Evolutionary conservation across 257 asterid species (phyloP), one percentile per base, ranked within the genome.

Genomic region (Ehretia macrophylla): DNA sequence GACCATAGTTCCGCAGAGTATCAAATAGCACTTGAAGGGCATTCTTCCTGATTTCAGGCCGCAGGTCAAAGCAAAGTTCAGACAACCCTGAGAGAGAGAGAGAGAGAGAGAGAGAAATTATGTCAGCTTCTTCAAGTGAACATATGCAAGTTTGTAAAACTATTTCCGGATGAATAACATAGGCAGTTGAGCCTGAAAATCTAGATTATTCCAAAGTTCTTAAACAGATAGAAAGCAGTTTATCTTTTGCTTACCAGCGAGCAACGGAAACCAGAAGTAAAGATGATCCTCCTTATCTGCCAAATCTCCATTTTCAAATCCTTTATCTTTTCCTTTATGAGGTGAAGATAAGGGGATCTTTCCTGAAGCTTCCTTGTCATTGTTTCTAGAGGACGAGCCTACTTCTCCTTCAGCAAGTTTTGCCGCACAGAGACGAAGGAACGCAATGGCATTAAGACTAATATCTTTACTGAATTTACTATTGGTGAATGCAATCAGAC

Each of bases 331-430:
- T 56, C 72, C 87, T 63, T 69, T 79, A n/a, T 68, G 86, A 27
- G 96, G 86, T 40, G 88, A 84, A 67, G 93, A 60, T 39, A 87
- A 89, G 56, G 94, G 64, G 38, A 75, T 53, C 66, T 62, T 77
- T 59, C 69, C 84, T 68, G 77, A 71, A 76, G 69, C 68, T 72
- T 83, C 88, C 67, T 73, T 79, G 80, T 74, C 75, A 52, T 58
- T 65, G 39, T 35, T 67, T 56, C 74, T 64, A 17, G 77, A 58
- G 10, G 73, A 58, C 49, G 77, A 67, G 49, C 90, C 94, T 22
- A 93, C 72, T 51, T 80, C 90, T 58, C 97, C 99, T 76, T 86
- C 99, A 65, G 97, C 96, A 67, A 93, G 99, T 80, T 89, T 93
- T 55, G 91, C 82, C 14, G 99, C 97, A 89, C 97, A 93, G 68